These are phyloP conservation scores for Nothomitra cinnamomea DNA, from an alignment of 2,329 filamentous ascomycete species.

Conservation along the genomic window DNA sequence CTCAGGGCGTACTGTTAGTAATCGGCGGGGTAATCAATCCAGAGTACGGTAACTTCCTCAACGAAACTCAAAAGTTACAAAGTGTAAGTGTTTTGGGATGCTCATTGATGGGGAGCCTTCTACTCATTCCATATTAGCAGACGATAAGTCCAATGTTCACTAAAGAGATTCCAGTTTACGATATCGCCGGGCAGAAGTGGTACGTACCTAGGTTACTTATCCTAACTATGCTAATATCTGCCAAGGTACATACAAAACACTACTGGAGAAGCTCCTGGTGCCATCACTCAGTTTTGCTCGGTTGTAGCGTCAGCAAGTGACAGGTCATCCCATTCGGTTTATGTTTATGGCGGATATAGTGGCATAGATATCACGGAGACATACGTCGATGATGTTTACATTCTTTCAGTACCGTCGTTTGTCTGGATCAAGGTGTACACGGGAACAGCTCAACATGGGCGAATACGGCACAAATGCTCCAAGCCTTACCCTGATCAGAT, in stretches of 20 bases:
- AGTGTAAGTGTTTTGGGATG: no score
- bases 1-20: constrained; percentile 21
- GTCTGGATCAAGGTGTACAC: constrained; percentile 17
- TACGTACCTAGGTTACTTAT: no score
- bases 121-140: no score
- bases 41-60: constrained; percentile 4
- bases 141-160: constrained; percentile 4
- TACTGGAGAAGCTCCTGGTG: constrained; percentile 20
- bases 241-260: constrained; percentile 24
- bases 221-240: no score
- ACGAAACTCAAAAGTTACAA: background rate
- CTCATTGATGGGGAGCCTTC: no score
- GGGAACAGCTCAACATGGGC: constrained; percentile 13
- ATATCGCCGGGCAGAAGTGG: constrained; percentile 5
- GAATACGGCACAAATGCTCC: constrained; percentile 19
- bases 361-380: constrained; percentile 9
- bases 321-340: constrained; percentile 20
- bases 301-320: constrained; percentile 23
- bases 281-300: constrained; percentile 24
- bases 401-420: constrained; percentile 21
- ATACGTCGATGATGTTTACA: constrained; percentile 20
- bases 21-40: constrained; percentile 20
- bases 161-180: constrained; percentile 4
- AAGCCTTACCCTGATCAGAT: constrained; percentile 31
- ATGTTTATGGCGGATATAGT: constrained; percentile 21